phyloP scores from a whole-genome alignment of 2,329 filamentous ascomycete genomes.

The Colletotrichum sp. region DNA sequence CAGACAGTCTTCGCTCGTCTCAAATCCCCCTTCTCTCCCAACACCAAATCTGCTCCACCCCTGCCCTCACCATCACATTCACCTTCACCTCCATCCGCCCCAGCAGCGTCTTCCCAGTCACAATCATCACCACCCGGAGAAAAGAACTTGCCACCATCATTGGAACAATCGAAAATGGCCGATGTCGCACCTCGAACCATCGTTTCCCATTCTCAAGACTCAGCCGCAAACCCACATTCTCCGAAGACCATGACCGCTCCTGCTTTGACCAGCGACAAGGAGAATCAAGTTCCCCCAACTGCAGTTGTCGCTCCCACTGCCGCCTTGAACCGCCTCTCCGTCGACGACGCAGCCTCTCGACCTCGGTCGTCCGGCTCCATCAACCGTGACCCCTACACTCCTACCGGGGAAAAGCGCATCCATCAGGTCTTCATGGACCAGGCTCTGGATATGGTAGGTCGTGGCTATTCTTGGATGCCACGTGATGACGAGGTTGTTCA shows the following conservation, averaged over 20 bases:
- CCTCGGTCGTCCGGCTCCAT: background rate
- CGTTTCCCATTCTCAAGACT: background rate
- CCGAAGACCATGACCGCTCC: background rate
- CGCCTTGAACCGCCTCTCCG: conserved; percentile 24
- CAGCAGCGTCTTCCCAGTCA: background rate
- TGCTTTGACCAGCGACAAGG: conserved; percentile 26
- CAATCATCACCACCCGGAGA: background rate
- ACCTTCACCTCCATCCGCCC: background rate
- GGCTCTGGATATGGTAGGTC: conserved; percentile 81
- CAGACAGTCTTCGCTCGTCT: conserved; percentile 20
- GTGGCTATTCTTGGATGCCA: background rate
- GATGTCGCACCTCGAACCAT: background rate
- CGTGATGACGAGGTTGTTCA: background rate
- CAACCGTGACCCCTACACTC: background rate
- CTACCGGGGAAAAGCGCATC: conserved; percentile 39
- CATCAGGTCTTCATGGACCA: conserved; percentile 78
- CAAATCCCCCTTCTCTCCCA: conserved; percentile 10
- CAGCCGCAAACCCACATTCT: background rate
- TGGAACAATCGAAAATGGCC: conserved; percentile 25
- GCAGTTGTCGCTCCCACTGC: background rate
- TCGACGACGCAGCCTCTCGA: conserved; percentile 12
- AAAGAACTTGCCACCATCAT: background rate
- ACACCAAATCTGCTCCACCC: background rate
- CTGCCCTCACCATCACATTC: background rate
- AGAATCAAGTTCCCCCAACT: conserved; percentile 30